Percentiles rank a stretch among this genome's conserved stretches.
Conservation (phyloP, 257 asterid species). For the Solanum chmielewskii region DNA sequence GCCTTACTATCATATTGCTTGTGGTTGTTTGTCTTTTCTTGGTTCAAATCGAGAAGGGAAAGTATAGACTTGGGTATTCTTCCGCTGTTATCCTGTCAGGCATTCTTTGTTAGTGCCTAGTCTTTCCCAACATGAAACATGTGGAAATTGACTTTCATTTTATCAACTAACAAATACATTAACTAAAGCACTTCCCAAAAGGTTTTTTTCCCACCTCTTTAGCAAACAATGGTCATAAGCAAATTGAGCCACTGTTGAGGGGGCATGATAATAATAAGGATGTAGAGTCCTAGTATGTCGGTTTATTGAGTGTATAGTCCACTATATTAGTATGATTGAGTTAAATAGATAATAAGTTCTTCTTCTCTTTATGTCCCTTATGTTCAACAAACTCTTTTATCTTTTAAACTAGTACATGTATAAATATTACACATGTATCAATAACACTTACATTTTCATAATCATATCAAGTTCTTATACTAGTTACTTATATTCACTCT, state of each 20-base stretch:
- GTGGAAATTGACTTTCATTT: not conserved
- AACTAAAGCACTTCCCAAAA: not conserved
- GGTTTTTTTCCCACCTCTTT: not conserved
- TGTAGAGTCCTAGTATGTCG: not conserved
- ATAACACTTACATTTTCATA: not conserved
- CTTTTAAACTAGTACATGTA: not conserved
- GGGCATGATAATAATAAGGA: not conserved
- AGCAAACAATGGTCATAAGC: not conserved
- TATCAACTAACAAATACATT: not conserved
- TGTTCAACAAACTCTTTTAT: not conserved
- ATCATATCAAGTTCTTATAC: too few relatives aligned
- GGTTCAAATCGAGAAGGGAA: too few relatives aligned
- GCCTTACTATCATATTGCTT: too few relatives aligned
- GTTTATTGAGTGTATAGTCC: too few relatives aligned
- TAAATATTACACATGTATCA: not conserved
- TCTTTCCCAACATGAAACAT: too few relatives aligned
- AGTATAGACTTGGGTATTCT: too few relatives aligned
- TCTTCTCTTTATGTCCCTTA: not conserved
- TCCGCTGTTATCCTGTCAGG: too few relatives aligned
- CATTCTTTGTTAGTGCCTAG: too few relatives aligned
- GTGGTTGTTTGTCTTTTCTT: too few relatives aligned
- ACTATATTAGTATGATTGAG: not conserved
- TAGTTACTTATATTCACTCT: not conserved
- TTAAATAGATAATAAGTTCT: too few relatives aligned
- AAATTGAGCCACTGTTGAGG: not conserved